A percentile compares a stretch with the other conserved stretches of the same genome.
These are phyloP conservation scores for Pseudogymnoascus sp. DNA, from an alignment of 2,329 filamentous ascomycete species.

Conservation along the genomic window DNA sequence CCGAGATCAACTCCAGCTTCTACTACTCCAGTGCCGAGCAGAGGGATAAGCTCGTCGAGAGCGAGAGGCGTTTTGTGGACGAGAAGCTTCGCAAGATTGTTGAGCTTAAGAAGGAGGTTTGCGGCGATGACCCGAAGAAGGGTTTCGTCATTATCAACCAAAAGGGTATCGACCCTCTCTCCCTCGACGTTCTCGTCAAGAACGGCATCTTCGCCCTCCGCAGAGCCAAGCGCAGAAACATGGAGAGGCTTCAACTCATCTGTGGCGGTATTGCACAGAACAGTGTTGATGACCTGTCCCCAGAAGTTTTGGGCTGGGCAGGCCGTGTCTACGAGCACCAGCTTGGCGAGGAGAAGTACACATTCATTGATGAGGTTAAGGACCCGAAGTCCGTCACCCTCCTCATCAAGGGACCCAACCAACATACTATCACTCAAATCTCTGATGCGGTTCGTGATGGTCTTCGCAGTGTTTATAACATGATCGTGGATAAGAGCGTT, in stretches of 20 bases:
- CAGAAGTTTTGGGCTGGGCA: slow-evolving; percentile 88
- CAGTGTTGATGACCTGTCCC: slow-evolving; percentile 85
- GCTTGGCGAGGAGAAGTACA: slow-evolving; percentile 97
- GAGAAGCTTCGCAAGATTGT: slow-evolving; percentile 96
- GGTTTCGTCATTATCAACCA: slow-evolving; percentile 98
- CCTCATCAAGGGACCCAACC: slow-evolving; percentile 95
- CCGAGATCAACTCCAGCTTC: slow-evolving; percentile 97
- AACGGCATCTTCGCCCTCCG: slow-evolving; percentile 93
- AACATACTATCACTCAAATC: slow-evolving; percentile 93
- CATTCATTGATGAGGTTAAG: slow-evolving; percentile 97
- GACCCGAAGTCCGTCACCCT: slow-evolving; percentile 96
- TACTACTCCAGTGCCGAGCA: slow-evolving; percentile 98
- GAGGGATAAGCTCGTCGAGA: slow-evolving; percentile 95
- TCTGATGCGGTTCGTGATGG: slow-evolving; percentile 94
- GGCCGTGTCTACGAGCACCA: slow-evolving; percentile 96
- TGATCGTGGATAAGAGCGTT: slow-evolving; percentile 95
- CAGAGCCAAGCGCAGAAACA: slow-evolving; percentile 94
- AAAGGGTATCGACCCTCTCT: slow-evolving; percentile 96
- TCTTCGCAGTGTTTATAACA: slow-evolving; percentile 94
- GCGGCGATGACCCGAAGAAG: slow-evolving; percentile 86
- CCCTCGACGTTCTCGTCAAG: slow-evolving; percentile 91
- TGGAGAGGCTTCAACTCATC: slow-evolving; percentile 93
- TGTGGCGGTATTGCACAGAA: slow-evolving; percentile 90
- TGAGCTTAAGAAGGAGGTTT: slow-evolving; percentile 95
- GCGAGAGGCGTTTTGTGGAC: slow-evolving; percentile 90